phyloP scores from a whole-genome alignment of 2,329 filamentous ascomycete species.

The Colletotrichum musae region DNA sequence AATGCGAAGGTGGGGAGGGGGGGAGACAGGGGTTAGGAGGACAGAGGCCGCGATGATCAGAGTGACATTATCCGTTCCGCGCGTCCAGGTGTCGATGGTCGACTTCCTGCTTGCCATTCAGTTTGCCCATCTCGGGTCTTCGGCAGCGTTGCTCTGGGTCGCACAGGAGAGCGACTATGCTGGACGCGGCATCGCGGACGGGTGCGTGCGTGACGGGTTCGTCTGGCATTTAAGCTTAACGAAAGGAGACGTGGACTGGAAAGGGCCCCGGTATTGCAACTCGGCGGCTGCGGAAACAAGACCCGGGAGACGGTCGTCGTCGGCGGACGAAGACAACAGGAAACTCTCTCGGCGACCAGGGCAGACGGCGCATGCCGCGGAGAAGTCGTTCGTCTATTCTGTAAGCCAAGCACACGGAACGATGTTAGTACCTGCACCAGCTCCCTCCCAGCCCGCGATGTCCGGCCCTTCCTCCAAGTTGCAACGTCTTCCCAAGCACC shows the following conservation, averaged over 20 bases:
- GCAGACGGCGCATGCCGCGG: slow-evolving; percentile 21
- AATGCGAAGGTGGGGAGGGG: neutral
- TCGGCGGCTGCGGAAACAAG: neutral
- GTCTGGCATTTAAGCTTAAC: slow-evolving; percentile 40
- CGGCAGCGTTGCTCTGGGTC: slow-evolving; percentile 33
- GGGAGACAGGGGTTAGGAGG: neutral
- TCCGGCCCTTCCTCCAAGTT: neutral
- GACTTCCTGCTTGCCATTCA: neutral
- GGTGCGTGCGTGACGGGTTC: slow-evolving; percentile 9
- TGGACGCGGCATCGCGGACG: slow-evolving; percentile 27
- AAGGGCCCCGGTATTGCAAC: neutral
- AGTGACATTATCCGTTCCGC: no score
- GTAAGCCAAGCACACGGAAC: neutral
- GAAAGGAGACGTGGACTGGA: slow-evolving; percentile 2
- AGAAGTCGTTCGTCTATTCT: slow-evolving; percentile 10
- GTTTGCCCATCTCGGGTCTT: slow-evolving; percentile 32
- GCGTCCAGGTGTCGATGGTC: no score
- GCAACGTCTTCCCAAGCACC: neutral
- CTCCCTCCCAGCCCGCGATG: neutral
- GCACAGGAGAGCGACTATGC: slow-evolving; percentile 19
- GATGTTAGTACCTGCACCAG: slow-evolving; percentile 2
- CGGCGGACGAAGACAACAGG: no score
- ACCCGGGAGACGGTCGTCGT: no score
- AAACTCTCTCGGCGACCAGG: neutral
- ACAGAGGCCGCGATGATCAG: neutral